A percentile compares a stretch with the other conserved stretches of the same genome.
Conservation (phyloP, 208 protist species). For the Herpetomonas muscarum region DNA sequence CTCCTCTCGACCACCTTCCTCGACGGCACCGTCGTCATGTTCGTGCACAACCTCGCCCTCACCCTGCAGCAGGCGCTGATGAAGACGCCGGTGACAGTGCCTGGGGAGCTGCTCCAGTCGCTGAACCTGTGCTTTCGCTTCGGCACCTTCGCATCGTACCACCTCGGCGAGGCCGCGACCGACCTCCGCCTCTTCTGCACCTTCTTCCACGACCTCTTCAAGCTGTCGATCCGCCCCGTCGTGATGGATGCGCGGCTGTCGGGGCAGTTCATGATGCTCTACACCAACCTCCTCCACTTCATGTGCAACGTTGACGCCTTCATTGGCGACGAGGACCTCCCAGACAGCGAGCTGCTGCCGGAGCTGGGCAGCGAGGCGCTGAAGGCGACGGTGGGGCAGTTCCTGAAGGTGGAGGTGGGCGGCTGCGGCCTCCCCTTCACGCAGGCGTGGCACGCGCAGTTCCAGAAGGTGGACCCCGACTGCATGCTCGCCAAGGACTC, state of each 20-base stretch:
- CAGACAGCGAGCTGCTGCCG: conserved; percentile 42
- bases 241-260: conserved; percentile 45
- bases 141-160: conserved; percentile 77
- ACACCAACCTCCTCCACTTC: conserved; percentile 83
- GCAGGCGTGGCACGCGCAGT: conserved; percentile 80
- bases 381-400: conserved; percentile 38
- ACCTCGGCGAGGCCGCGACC: conserved; percentile 58
- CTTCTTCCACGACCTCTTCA: conserved; percentile 80
- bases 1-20: conserved; percentile 83
- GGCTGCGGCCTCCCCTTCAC: conserved; percentile 55
- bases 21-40: conserved; percentile 66
- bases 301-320: conserved; percentile 89
- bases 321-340: conserved; percentile 34
- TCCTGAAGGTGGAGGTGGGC: conserved; percentile 70
- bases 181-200: conserved; percentile 70
- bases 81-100: conserved; percentile 21
- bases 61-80: conserved; percentile 39
- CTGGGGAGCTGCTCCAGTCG: conserved; percentile 53
- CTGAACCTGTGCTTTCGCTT: conserved; percentile 80
- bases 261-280: conserved; percentile 70
- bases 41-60: conserved; percentile 51
- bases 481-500: conserved; percentile 60
- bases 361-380: conserved; percentile 58
- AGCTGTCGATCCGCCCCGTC: conserved; percentile 62
- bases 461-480: conserved; percentile 63